phyloP scores from a whole-genome alignment of 1,284 basidiomycete genomes.

The Rhodotorula mucilaginosa region DNA sequence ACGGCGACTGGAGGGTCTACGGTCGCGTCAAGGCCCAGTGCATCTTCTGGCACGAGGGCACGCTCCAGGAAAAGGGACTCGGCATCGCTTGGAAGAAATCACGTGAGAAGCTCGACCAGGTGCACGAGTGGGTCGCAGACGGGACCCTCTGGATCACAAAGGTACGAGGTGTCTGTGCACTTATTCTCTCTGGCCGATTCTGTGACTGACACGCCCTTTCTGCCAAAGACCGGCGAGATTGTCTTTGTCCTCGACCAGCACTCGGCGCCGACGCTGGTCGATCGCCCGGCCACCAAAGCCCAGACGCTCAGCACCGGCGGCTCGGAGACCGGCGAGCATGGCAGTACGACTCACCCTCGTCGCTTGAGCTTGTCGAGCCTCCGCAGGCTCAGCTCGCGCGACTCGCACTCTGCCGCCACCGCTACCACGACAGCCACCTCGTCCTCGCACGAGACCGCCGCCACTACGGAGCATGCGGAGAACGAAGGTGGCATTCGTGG shows the following conservation, averaged over 20 bases:
- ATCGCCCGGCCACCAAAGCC: not conserved
- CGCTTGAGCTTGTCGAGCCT: conserved; percentile 4
- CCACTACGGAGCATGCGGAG: not conserved
- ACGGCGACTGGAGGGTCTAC: conserved; percentile 31
- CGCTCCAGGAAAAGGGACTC: conserved; percentile 3
- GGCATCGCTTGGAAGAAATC: not conserved
- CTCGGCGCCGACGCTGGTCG: conserved; percentile 8
- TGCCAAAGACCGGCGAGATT: conserved; percentile 3
- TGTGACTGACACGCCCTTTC: not conserved
- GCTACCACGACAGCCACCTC: not conserved
- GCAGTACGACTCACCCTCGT: not conserved
- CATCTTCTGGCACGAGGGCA: conserved; percentile 23
- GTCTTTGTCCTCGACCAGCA: conserved; percentile 14
- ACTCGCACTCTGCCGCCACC: not conserved
- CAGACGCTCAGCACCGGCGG: not conserved
- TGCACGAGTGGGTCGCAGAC: conserved; percentile 18
- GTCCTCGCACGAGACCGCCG: not conserved
- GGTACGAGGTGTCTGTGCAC: not conserved
- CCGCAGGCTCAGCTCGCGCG: conserved; percentile 1
- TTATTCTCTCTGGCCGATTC: not conserved
- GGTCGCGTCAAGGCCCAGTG: conserved; percentile 22
- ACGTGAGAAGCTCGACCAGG: not conserved
- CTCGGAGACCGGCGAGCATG: not conserved
- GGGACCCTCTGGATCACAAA: conserved; percentile 28
- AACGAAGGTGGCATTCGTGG: not conserved